Evolutionary conservation across 2,329 filamentous ascomycete genomes (phyloP), one percentile per base, ranked within the genome.

Genomic region (Phoma herbarum): DNA sequence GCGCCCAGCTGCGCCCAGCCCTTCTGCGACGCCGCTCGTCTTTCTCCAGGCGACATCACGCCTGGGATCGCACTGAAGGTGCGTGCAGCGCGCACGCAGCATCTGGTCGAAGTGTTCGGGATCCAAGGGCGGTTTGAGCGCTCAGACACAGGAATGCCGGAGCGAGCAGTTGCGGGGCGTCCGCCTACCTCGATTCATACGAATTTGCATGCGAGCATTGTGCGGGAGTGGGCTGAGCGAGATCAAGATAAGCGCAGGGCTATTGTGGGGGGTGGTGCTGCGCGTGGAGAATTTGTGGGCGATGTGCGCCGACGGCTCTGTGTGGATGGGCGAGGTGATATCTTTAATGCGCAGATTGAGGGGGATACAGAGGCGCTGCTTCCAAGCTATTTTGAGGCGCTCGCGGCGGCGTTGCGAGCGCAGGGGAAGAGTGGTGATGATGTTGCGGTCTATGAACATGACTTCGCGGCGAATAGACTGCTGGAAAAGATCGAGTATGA

Each of bases 131-230:
- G 61, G 41, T 74, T 73, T 42, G 63, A 66, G 18, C 51, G 31
- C 4, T 65, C 60, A 0, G 35, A 51, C 18, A 75, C 72, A 3
- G 75, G 75, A 1, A 58, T 77, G 11, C 74, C 75, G 0, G 67
- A 71, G 33, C 61, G 60, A 4, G 61, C 64, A 0, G 35, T 45
- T 4, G 49, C 44, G 0, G 69, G 70, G 0, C 52, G 45, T 2
- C 60, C 70, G 9, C 73, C 75, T 1, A 57, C 56, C 2, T 70
- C 68, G 7, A 54, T 56, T 10, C 72, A 76, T 48, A 54, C 37
- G 7, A 76, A 69, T 20, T 31, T 74, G 26, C 73, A 76, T 41
- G 66, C 70, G 6, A 66, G 50, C 52, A 64, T 74, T 23, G 72
- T 60, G 25, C 56, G 69, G 12, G 63, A 63, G 14, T 76, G 73